Base-by-base conservation (phyloP, 202 grass and related monocot species). In the Saccharum hybrid region DNA sequence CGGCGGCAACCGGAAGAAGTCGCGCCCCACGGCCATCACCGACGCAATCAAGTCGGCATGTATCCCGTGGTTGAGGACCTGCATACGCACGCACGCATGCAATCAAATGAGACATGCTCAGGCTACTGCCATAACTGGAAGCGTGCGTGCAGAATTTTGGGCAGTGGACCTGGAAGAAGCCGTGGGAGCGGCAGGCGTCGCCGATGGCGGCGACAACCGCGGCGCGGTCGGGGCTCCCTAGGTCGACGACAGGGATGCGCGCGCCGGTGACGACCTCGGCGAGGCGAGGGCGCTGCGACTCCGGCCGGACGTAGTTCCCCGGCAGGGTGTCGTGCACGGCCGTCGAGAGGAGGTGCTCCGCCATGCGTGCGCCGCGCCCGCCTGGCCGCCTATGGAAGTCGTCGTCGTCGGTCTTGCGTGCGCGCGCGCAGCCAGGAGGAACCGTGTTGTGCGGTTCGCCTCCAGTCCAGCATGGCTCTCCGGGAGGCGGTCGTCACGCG, bases 141-240 rank as follows among this genome's bases (percentile, higher is more conserved):
- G 31, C 31, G 31, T 42, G 8, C 42, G 42, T 45, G 42, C 42
- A 45, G 42, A 45, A 12, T 45, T 45, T 45, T 45, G 42, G 42
- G 42, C 70, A 4, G 21, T 71, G 40, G 68, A 95, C 93, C 87
- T 94, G 94, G 82, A 97, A 97, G 68, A 97, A 92, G 2, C 94
- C 94, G 57, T 94, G 87, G 14, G 83, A 40, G 75, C 68, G 76
- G 80, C 94, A 97, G 28, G 94, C 94, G 26, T 23, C 63, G 56
- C 54, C 82, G 15, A 97, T 71, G 62, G 74, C 91, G 31, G 76
- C 38, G 63, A 92, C 87, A 18, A 83, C 77, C 0, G 60, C 28
- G 45, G 26, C 41, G 76, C 81, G 77, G 60, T 90, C 77, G 48
- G 80, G n/a, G 69, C 57, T 77, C 6, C 83, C 72, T n/a, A 97